Evolutionary conservation across 2,329 filamentous ascomycete species (phyloP), one percentile per base, ranked within the genome.

Genomic region (Talaromyces sp.): DNA sequence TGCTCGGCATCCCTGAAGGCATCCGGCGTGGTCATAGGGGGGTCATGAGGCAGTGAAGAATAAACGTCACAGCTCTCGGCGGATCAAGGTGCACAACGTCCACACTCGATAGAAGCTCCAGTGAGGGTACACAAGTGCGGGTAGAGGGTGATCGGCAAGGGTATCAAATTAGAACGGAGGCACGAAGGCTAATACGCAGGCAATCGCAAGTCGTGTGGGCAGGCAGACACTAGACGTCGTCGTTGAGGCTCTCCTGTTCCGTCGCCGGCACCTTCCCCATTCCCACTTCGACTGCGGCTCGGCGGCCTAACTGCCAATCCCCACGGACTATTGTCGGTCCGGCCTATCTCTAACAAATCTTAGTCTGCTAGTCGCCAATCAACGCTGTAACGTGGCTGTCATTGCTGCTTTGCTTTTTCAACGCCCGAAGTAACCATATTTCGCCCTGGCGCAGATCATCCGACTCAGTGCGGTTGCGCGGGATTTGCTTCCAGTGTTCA

Each of bases 1-100:
- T 78, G 75, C 75, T 79, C 78, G 73, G 77, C 78, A 79, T 80
- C 78, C 74, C 77, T 76, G 73, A 76, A 77, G 71, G 72, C 75
- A 78, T 78, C 77, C 68, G 76, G 76, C 71, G 78, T 78, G 72
- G 76, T 80, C 78, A 80, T 80, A 80, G 78, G 79, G 78, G 64
- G 75, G 70, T 78, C 78, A 80, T 80, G 73, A 72, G 76, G 75
- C 47, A 48, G 48, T 63, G 19, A n/a, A 50, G n/a, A 10, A 2
- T 22, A 43, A 19, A 45, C 39, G 24, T 59, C 56, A 45, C 56
- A 19, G 37, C 52, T 56, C 31, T 14, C 33, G 56, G 37, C 19
- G 19, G 22, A 27, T 43, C 16, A 45, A 11, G 7, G 39, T 16
- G 37, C 19, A 14, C 54, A 59, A 33, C 4, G 39, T 59, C n/a